A percentile compares a stretch with the other conserved stretches of the same genome.
Evolutionary conservation across 306 rosid genomes (phyloP).

Genomic region (Astragalus glycyphyllos): DNA sequence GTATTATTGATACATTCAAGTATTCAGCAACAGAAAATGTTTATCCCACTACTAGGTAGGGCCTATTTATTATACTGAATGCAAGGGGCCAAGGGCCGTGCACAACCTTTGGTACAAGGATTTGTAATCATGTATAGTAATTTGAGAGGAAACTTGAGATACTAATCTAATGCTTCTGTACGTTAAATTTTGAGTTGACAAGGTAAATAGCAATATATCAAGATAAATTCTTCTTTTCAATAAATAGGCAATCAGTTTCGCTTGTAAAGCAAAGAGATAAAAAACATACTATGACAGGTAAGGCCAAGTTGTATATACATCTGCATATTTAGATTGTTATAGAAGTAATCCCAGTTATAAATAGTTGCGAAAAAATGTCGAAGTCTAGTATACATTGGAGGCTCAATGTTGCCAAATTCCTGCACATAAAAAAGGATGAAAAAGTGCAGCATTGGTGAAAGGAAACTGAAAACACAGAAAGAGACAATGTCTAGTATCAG

Average conservation of each 20-base stretch:
- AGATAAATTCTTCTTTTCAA: too few species aligned
- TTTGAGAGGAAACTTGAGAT: not conserved
- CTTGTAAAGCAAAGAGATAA: too few species aligned
- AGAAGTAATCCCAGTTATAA: too few species aligned
- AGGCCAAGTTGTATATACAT: too few species aligned
- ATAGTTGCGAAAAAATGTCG: not conserved
- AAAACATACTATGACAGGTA: too few species aligned
- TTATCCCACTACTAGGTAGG: not conserved
- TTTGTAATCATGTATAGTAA: not conserved
- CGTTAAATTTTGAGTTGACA: not conserved
- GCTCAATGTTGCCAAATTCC: too few species aligned
- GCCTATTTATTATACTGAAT: conserved; percentile 29
- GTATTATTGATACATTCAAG: not conserved
- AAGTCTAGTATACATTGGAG: too few species aligned
- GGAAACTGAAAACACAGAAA: conserved; percentile 31
- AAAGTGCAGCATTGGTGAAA: conserved; percentile 1
- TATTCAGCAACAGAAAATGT: not conserved
- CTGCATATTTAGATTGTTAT: too few species aligned
- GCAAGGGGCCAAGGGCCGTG: too few species aligned
- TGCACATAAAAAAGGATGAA: conserved; percentile 30
- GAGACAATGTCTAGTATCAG: too few species aligned
- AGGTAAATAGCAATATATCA: too few species aligned
- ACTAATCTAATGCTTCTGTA: not conserved
- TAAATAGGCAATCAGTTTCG: too few species aligned
- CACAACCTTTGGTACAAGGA: not conserved